Base-by-base conservation (phyloP, 2,329 filamentous ascomycete species). In the Cladophialophora bantiana region DNA sequence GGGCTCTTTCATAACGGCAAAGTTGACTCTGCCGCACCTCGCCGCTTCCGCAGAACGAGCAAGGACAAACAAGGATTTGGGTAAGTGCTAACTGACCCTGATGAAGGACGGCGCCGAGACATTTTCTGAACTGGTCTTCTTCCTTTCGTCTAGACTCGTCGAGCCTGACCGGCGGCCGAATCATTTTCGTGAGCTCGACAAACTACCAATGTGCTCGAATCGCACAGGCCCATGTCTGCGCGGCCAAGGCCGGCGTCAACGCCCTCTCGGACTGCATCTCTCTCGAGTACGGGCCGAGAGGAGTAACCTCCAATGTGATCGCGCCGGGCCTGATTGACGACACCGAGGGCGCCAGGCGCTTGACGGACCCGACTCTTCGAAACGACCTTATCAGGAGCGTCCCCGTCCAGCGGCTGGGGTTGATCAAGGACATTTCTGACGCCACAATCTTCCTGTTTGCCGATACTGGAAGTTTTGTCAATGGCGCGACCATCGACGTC, bases 241-340 rank as follows among this genome's bases (percentile, higher is more conserved):
- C 93, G 0, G 94, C 94, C 65, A 98, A 98, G 81, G 91, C 94
- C 0, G 92, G 90, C 12, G 88, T 98, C 9, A 94, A 98, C 78
- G 89, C 93, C 1, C 86, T 98, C 75, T 89, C 91, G 66, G 86
- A 89, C 61, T 89, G 88, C 4, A 87, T 95, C 0, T 89, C 93
- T 1, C 86, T 98, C 60, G 94, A 98, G 78, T 95, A 94, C 76
- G 94, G 94, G 0, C 94, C 94, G 0, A 85, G 86, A 53, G 94
- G 94, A 18, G 81, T 98, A 36, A 94, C 91, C 0, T 92, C 90
- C 60, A 98, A 98, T 76, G 88, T 94, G 62, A 90, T 98, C 71
- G 88, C 93, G 0, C 94, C 94, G 0, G 94, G 95, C 0, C 91
- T 90, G 0, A 96, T 98, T 72, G 87, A 83, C 1, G 90, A 87